phyloP scores from a whole-genome alignment of 768 basidiomycete species.

The Atractiella rhizophila region DNA sequence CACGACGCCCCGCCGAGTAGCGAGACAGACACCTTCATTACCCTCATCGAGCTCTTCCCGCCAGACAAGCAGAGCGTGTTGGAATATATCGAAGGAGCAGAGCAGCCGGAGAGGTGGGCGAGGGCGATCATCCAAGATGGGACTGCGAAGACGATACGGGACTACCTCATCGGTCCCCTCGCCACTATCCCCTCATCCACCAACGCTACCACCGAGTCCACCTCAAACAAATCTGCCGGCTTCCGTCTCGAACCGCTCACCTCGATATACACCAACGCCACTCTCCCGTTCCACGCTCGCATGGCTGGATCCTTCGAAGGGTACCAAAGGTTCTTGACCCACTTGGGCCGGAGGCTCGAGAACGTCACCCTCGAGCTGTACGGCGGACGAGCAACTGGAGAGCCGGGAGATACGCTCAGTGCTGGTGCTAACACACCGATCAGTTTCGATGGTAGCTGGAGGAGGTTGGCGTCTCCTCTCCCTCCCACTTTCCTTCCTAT shows the following conservation, averaged over 20 bases:
- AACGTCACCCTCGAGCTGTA: slow-evolving; percentile 27
- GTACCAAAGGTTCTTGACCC: slow-evolving; percentile 3
- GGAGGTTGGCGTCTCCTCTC: slow-evolving; percentile 30
- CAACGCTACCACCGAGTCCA: too few species aligned
- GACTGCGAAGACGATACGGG: slow-evolving; percentile 26
- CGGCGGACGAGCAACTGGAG: slow-evolving; percentile 26
- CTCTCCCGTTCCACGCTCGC: slow-evolving; percentile 34
- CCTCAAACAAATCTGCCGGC: slow-evolving; percentile 23
- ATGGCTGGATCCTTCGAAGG: slow-evolving; percentile 14
- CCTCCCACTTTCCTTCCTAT: too few species aligned
- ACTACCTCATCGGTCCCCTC: slow-evolving; percentile 38
- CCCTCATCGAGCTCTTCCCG: too few species aligned
- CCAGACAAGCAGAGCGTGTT: too few species aligned
- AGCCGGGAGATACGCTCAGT: slow-evolving; percentile 30
- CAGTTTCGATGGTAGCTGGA: slow-evolving; percentile 37
- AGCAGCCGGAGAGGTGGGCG: too few species aligned
- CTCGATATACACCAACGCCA: slow-evolving; percentile 31
- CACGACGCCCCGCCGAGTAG: too few species aligned
- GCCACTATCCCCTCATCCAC: too few species aligned
- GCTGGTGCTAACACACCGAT: slow-evolving; percentile 30
- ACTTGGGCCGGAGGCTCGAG: too few species aligned
- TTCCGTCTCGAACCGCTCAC: slow-evolving; percentile 27
- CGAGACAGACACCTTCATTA: too few species aligned
- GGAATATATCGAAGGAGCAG: too few species aligned
- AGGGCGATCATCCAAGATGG: slow-evolving; percentile 35